phyloP scores from a whole-genome alignment of 441 rosid species.

The Daphne laureola region DNA sequence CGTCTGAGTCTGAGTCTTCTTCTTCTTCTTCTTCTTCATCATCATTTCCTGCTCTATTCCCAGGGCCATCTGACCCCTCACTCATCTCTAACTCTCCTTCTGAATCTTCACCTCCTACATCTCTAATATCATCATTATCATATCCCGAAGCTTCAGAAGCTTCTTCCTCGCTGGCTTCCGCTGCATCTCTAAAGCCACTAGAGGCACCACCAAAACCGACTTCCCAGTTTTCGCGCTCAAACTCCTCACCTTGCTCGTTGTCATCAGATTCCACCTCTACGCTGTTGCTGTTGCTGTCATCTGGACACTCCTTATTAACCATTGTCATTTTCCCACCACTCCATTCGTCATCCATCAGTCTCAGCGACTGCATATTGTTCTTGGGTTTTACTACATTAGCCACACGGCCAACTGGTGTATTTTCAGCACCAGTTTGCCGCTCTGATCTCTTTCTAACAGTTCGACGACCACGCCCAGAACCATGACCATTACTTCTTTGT shows the following conservation, averaged over 20 bases:
- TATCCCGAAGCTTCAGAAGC: slow-evolving; percentile 32
- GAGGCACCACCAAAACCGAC: slow-evolving; percentile 25
- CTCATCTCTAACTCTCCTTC: slow-evolving; percentile 46
- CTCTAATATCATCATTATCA: slow-evolving; percentile 29
- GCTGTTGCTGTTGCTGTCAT: slow-evolving; percentile 50
- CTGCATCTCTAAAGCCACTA: slow-evolving; percentile 35
- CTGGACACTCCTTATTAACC: slow-evolving; percentile 37
- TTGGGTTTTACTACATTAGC: slow-evolving; percentile 24
- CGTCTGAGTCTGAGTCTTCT: slow-evolving; percentile 33
- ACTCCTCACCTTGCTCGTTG: slow-evolving; percentile 45
- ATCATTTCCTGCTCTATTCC: slow-evolving; percentile 23
- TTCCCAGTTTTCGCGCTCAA: slow-evolving; percentile 55
- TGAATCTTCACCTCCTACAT: slow-evolving; percentile 26
- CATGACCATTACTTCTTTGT: slow-evolving; percentile 29
- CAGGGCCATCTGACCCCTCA: slow-evolving; percentile 54
- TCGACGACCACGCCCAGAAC: slow-evolving; percentile 58
- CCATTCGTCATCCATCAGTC: slow-evolving; percentile 56
- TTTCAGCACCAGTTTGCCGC: slow-evolving; percentile 27
- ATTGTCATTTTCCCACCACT: slow-evolving; percentile 31
- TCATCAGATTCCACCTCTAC: slow-evolving; percentile 58
- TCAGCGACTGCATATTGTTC: slow-evolving; percentile 24
- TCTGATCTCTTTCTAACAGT: slow-evolving; percentile 75
- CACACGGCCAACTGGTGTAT: slow-evolving; percentile 23
- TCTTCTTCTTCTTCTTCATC: slow-evolving; percentile 42
- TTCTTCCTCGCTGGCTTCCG: slow-evolving; percentile 55